Evolutionary conservation across 179 eudicot species (phyloP), one percentile per base, ranked within the genome.

Genomic region (Actinidia chinensis): DNA sequence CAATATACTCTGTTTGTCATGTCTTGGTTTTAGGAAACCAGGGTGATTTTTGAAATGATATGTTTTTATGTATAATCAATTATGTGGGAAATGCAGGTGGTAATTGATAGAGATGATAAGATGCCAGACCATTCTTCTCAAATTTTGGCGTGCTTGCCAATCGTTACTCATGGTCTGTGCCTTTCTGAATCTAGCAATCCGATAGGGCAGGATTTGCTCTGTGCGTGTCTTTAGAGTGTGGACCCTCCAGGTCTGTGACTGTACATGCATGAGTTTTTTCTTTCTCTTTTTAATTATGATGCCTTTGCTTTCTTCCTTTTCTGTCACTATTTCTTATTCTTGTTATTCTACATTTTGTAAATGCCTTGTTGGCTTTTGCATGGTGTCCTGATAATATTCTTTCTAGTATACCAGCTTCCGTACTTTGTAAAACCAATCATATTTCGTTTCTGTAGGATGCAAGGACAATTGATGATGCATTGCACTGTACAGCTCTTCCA

Each of bases 401-500:
- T n/a, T n/a, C n/a, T n/a, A n/a, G n/a, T n/a, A n/a, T n/a, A n/a
- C n/a, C 18, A 63, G 48, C 43, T 60, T 46, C 28, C 66, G 58
- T 43, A 23, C 59, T 76, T 65, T 51, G 22, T 69, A 4, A 50
- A 52, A 64, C 51, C 78, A 61, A 64, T 82, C 71, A 73, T 23
- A 71, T 74, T 77, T 33, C 61, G 51, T 79, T 52, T 83, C n/a
- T n/a, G 82, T 88, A 96, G 99, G 99, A 66, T 96, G n/a, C 90
- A 92, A 84, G 84, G 99, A 96, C 60, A n/a, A 96, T 96, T 83
- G 99, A 96, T 86, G 99, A 96, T 87, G 99, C 99, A 65, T 84
- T 96, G 58, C 94, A 96, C 72, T 96, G 99, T 76, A 91, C 89
- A 70, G 84, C 87, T 80, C 98, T 94, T 85, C 89, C 97, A 70